Evolutionary conservation across 2,329 filamentous ascomycete species (phyloP).

Genomic region (Alternaria burnsii): DNA sequence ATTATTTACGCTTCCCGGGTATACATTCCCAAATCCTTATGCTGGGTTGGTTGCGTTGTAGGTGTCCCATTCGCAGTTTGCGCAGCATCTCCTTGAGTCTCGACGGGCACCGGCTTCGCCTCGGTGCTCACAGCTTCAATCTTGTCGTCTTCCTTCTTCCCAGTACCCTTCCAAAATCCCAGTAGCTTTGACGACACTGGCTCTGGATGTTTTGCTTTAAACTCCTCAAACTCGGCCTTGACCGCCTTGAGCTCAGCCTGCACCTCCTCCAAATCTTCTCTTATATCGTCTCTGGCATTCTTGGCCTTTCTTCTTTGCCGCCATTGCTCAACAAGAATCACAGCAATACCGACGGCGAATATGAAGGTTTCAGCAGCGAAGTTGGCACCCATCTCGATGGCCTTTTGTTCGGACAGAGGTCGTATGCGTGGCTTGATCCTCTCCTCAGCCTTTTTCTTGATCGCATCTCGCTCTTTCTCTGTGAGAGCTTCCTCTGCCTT

Average conservation of each 20-base stretch:
- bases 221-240: conserved; percentile 52
- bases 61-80: conserved; percentile 3
- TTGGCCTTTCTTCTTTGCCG: conserved; percentile 68
- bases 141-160: conserved; percentile 31
- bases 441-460: conserved; percentile 54
- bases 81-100: neutral
- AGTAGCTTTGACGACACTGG: conserved; percentile 36
- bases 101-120: conserved; percentile 3
- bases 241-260: conserved; percentile 57
- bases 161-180: conserved; percentile 41
- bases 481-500: conserved; percentile 64
- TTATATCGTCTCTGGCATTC: conserved; percentile 66
- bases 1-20: neutral
- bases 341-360: conserved; percentile 68
- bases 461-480: conserved; percentile 58
- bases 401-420: conserved; percentile 71
- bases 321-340: conserved; percentile 71
- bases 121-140: conserved; percentile 19
- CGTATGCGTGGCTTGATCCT: conserved; percentile 63
- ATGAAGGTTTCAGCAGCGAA: conserved; percentile 74
- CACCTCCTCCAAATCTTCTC: conserved; percentile 65
- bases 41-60: neutral
- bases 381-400: conserved; percentile 73
- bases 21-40: conserved; percentile 1
- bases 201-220: conserved; percentile 48